These are phyloP conservation scores for Colletotrichum caudatum DNA, from an alignment of 2,329 filamentous ascomycete species.

Conservation along the genomic window DNA sequence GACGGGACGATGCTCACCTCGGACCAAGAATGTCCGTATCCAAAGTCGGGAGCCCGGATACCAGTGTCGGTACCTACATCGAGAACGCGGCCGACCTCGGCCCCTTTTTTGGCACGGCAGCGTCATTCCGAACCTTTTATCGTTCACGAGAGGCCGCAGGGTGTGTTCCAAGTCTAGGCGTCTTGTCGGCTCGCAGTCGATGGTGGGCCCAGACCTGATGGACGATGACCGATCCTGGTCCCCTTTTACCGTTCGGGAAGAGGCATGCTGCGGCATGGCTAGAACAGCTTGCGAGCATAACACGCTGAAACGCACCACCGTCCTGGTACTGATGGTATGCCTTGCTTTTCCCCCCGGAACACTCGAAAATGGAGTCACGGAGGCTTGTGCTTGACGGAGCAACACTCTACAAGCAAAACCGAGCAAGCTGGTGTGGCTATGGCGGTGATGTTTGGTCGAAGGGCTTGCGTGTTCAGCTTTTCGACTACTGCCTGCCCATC, in stretches of 20 bases:
- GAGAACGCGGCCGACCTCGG: constrained; percentile 37
- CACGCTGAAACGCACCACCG: constrained; percentile 46
- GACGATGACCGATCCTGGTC: constrained; percentile 18
- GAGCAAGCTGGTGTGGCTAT: not conserved
- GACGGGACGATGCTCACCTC: constrained; percentile 38
- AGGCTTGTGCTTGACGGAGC: constrained; percentile 22
- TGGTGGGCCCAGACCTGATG: not conserved
- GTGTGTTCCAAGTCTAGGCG: constrained; percentile 52
- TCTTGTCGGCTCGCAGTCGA: not conserved
- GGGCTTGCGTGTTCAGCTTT: not conserved
- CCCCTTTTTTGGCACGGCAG: constrained; percentile 44
- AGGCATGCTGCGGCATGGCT: constrained; percentile 6
- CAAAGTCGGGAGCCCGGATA: constrained; percentile 46
- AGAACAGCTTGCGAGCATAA: constrained; percentile 41
- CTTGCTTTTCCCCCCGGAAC: constrained; percentile 3
- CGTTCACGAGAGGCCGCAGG: constrained; percentile 49
- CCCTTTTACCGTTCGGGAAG: constrained; percentile 29
- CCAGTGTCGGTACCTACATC: constrained; percentile 47
- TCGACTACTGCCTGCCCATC: not conserved
- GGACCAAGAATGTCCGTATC: constrained; percentile 49
- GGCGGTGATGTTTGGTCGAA: not conserved
- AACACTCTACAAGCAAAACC: not conserved
- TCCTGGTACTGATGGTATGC: constrained; percentile 19
- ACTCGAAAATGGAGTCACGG: constrained; percentile 13
- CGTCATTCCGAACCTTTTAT: constrained; percentile 47